phyloP scores from a whole-genome alignment of 2,329 filamentous ascomycete genomes.

The Ophiocordyceps camponoti-rufipedis region DNA sequence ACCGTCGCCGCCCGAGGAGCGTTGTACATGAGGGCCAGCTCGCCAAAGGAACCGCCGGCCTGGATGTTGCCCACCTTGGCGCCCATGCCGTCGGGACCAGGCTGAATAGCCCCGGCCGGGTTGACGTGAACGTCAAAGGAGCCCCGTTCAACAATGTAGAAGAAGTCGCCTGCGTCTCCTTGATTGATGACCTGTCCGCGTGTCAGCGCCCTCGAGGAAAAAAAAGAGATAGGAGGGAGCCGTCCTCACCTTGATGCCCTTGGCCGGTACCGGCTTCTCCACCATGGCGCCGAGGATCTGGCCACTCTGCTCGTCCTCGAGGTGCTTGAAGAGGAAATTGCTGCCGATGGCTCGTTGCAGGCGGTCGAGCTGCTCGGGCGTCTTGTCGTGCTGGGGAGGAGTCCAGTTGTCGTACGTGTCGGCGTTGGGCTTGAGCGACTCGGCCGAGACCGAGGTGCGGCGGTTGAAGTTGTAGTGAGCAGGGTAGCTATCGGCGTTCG shows the following conservation, averaged over 20 bases:
- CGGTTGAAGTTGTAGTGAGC: constrained; percentile 87
- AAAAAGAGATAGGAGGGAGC: too few relatives aligned
- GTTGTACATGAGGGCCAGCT: constrained; percentile 97
- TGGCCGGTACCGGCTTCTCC: constrained; percentile 88
- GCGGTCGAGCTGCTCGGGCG: constrained; percentile 59
- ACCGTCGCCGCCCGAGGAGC: constrained; percentile 90
- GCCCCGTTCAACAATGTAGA: constrained; percentile 90
- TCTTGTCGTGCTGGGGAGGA: constrained; percentile 72
- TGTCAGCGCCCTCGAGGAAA: neutral
- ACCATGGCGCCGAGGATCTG: constrained; percentile 81
- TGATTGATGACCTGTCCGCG: constrained; percentile 70
- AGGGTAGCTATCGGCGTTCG: constrained; percentile 55
- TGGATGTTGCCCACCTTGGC: constrained; percentile 65
- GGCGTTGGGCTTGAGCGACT: constrained; percentile 79
- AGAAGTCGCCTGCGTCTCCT: constrained; percentile 90
- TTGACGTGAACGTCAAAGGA: constrained; percentile 87
- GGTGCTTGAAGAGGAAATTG: constrained; percentile 87
- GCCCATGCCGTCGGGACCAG: constrained; percentile 69
- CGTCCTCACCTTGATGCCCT: constrained; percentile 48
- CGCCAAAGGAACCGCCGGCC: constrained; percentile 84
- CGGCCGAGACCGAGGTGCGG: constrained; percentile 89
- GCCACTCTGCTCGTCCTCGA: constrained; percentile 80
- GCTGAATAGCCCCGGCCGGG: constrained; percentile 52
- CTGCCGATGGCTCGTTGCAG: constrained; percentile 65
- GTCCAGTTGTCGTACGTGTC: constrained; percentile 78